A percentile compares a stretch with the other conserved stretches of the same genome.
Evolutionary conservation across 2,329 filamentous ascomycete species (phyloP).

Genomic region (Trichoderma aggressivum): DNA sequence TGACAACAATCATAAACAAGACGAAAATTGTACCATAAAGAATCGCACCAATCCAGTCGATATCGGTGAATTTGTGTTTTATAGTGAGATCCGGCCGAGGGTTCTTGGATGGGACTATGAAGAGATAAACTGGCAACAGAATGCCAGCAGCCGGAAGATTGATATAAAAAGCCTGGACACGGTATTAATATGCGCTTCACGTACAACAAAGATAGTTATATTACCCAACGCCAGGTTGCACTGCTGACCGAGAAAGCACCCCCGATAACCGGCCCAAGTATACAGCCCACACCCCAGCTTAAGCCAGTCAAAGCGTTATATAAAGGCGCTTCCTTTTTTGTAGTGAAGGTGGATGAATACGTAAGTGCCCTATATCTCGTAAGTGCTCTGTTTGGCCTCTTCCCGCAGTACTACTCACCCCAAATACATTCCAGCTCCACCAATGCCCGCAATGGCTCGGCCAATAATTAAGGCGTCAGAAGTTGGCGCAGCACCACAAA

Average conservation of each 20-base stretch:
- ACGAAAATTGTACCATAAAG: neutral
- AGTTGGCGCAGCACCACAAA: constrained; percentile 41
- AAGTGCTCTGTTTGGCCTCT: neutral
- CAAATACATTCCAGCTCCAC: neutral
- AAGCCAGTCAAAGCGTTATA: neutral
- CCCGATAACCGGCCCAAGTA: neutral
- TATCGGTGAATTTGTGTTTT: neutral
- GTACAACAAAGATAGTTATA: neutral
- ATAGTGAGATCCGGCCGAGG: neutral
- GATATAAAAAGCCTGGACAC: neutral
- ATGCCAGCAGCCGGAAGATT: neutral
- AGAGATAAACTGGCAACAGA: neutral
- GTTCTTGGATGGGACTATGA: neutral
- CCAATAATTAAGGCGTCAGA: constrained; percentile 46
- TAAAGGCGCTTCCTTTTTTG: neutral
- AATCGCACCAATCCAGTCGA: neutral
- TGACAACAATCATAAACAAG: neutral
- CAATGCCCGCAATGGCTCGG: constrained; percentile 33
- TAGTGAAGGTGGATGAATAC: neutral
- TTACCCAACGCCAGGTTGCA: neutral
- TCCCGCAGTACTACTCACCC: neutral
- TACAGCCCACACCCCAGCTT: neutral
- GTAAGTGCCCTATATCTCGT: neutral
- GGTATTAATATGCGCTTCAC: neutral
- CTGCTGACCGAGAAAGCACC: neutral